Conservation (phyloP, 2,329 filamentous ascomycete genomes). For the Madurella fahalii region DNA sequence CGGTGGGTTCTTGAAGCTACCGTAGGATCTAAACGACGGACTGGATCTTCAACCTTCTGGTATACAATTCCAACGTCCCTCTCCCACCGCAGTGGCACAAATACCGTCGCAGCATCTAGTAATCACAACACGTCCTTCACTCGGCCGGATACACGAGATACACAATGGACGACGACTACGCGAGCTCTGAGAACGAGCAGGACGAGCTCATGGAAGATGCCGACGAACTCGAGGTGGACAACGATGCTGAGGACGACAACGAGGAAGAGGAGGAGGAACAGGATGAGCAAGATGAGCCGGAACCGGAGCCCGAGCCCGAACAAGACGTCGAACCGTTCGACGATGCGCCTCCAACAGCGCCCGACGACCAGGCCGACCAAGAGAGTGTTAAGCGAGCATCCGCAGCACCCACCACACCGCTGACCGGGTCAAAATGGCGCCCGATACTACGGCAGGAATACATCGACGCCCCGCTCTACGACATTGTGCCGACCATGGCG, state of each 20-base stretch:
- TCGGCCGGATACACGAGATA: not conserved
- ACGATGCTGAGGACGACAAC: slow-evolving; percentile 42
- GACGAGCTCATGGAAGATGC: slow-evolving; percentile 56
- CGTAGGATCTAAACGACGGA: too few species aligned
- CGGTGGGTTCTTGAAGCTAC: too few species aligned
- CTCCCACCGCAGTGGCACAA: not conserved
- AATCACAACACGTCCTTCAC: not conserved
- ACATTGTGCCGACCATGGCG: slow-evolving; percentile 95
- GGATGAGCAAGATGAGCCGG: slow-evolving; percentile 32
- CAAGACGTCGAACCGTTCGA: slow-evolving; percentile 36
- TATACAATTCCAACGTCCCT: not conserved
- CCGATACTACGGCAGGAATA: slow-evolving; percentile 71
- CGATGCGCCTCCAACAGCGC: slow-evolving; percentile 31
- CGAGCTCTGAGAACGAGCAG: slow-evolving; percentile 48
- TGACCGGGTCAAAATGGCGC: slow-evolving; percentile 40
- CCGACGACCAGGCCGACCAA: slow-evolving; percentile 7
- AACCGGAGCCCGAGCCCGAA: slow-evolving; percentile 20
- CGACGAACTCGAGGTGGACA: slow-evolving; percentile 34
- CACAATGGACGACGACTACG: slow-evolving; percentile 34
- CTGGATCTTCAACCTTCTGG: too few species aligned
- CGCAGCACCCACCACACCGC: slow-evolving; percentile 30
- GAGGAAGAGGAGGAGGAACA: slow-evolving; percentile 41
- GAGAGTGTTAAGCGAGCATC: slow-evolving; percentile 26
- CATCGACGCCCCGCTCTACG: slow-evolving; percentile 76
- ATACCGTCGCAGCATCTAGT: not conserved